Conservation (phyloP, 2,329 filamentous ascomycete species). For the Rutstroemia sp. region DNA sequence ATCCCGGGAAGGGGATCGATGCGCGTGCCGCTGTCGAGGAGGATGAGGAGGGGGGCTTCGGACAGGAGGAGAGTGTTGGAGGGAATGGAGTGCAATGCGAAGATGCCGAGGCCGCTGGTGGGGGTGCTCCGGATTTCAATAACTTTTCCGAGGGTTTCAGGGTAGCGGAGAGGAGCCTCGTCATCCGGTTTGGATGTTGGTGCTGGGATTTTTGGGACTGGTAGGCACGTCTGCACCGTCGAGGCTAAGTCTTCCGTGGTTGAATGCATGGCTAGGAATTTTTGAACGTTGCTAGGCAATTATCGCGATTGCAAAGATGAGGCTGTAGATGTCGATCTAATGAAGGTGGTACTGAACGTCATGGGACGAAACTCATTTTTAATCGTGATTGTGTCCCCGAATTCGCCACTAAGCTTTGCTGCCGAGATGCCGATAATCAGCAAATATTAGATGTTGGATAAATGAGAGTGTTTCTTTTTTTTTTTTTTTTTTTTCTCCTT, state of each 20-base stretch:
- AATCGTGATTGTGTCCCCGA: no score
- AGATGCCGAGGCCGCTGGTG: constrained; percentile 20
- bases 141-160: constrained; percentile 18
- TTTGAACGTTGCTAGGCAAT: no score
- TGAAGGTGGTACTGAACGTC: no score
- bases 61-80: constrained; percentile 16
- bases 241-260: background rate
- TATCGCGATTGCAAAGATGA: no score
- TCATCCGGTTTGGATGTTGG: background rate
- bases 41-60: constrained; percentile 19
- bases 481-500: no score
- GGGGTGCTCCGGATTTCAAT: constrained; percentile 16
- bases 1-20: constrained; percentile 13
- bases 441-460: no score
- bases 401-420: no score
- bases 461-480: no score
- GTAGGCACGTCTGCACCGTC: background rate
- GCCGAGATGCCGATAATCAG: no score
- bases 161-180: constrained; percentile 12
- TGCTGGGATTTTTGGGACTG: background rate
- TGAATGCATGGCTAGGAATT: background rate
- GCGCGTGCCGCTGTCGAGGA: constrained; percentile 15
- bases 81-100: constrained; percentile 17
- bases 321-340: no score
- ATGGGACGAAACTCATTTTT: no score